These are phyloP conservation scores for Colletotrichum neosansevieriae DNA, from an alignment of 2,329 filamentous ascomycete genomes.

Conservation along the genomic window DNA sequence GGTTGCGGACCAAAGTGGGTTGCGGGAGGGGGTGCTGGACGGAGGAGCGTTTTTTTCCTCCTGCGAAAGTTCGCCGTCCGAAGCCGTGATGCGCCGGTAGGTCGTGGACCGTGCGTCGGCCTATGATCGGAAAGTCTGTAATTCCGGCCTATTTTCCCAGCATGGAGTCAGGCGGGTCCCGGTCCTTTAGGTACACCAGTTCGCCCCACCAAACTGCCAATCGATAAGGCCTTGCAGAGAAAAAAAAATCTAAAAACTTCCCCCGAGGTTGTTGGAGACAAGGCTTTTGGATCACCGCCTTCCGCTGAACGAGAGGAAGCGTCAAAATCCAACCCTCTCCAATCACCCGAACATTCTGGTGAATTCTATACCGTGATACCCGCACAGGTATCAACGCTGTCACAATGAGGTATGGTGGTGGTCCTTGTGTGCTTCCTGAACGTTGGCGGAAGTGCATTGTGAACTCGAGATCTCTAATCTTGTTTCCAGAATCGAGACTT, in stretches of 20 bases:
- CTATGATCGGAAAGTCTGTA: constrained; percentile 13
- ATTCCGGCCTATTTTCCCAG: constrained; percentile 1
- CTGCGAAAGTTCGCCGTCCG: constrained; percentile 10
- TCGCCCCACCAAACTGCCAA: constrained; percentile 30
- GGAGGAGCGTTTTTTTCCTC: neutral
- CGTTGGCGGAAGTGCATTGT: neutral
- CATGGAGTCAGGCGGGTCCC: too few relatives aligned
- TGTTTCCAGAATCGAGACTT: constrained; percentile 55
- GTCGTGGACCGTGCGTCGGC: constrained; percentile 12
- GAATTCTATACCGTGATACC: constrained; percentile 33
- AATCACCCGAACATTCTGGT: constrained; percentile 3
- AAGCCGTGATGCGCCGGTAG: constrained; percentile 18
- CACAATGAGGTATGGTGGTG: constrained; percentile 39
- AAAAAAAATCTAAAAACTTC: constrained; percentile 40
- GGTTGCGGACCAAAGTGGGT: constrained; percentile 23
- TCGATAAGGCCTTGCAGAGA: constrained; percentile 34
- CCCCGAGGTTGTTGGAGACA: constrained; percentile 8
- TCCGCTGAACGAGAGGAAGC: constrained; percentile 36
- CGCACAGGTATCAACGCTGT: constrained; percentile 35
- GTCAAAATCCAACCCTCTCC: constrained; percentile 12
- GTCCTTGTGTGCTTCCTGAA: neutral
- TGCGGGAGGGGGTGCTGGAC: constrained; percentile 14
- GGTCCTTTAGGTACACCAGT: too few relatives aligned
- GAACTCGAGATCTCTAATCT: constrained; percentile 3
- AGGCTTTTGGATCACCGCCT: constrained; percentile 38